These are phyloP conservation scores for Sphaerobolus stellatus DNA, from an alignment of 1,284 basidiomycete genomes.

Conservation along the genomic window DNA sequence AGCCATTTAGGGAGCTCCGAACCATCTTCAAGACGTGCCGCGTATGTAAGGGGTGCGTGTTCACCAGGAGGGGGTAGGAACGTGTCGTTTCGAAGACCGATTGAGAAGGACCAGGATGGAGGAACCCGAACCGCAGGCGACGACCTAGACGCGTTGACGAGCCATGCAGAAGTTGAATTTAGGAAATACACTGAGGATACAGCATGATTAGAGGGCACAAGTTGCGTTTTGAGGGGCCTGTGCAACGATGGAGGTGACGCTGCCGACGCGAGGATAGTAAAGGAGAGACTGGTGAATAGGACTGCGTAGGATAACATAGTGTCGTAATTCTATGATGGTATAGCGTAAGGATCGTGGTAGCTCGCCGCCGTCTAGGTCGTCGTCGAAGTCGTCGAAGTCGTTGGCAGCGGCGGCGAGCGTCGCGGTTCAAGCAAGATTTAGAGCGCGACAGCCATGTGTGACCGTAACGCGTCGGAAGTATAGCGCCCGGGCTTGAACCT, in stretches of 20 bases:
- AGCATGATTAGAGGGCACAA: slow-evolving; percentile 57
- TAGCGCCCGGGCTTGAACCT: not conserved
- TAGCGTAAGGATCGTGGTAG: not conserved
- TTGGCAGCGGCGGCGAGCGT: slow-evolving; percentile 6
- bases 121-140: slow-evolving; percentile 73
- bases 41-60: slow-evolving; percentile 56
- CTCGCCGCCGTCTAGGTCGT: too few species aligned
- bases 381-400: too few species aligned
- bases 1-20: slow-evolving; percentile 77
- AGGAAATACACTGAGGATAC: slow-evolving; percentile 68
- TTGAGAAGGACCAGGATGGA: slow-evolving; percentile 85
- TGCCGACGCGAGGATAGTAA: slow-evolving; percentile 53
- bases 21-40: slow-evolving; percentile 64
- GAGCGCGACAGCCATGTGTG: not conserved
- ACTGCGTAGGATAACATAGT: slow-evolving; percentile 35
- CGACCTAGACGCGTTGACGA: slow-evolving; percentile 33
- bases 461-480: slow-evolving; percentile 6
- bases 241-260: slow-evolving; percentile 58
- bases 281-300: slow-evolving; percentile 66
- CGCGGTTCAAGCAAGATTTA: not conserved
- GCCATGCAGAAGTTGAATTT: slow-evolving; percentile 54
- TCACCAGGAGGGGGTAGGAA: slow-evolving; percentile 45
- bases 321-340: not conserved
- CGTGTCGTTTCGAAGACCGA: slow-evolving; percentile 77
- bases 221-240: slow-evolving; percentile 58